These are phyloP conservation scores for Daldinia loculata DNA, from an alignment of 495 filamentous ascomycete species.

Conservation along the genomic window DNA sequence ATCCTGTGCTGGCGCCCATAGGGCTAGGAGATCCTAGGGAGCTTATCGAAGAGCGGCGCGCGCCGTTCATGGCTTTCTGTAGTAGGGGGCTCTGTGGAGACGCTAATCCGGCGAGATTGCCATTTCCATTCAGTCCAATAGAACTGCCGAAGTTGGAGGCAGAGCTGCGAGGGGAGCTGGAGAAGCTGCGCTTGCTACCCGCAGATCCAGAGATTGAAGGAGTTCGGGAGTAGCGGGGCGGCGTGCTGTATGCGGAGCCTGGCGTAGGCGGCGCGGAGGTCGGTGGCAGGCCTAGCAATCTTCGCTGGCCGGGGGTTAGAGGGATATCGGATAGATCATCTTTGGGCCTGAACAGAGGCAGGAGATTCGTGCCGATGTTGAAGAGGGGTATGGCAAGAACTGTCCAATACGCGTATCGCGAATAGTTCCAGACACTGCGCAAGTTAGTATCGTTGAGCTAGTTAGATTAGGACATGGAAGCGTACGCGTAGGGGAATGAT, in stretches of 20 bases:
- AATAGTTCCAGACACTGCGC: conserved; percentile 34
- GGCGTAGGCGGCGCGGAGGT: conserved; percentile 71
- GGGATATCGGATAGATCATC: conserved; percentile 90
- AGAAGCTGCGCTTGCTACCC: conserved; percentile 60
- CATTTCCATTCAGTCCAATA: conserved; percentile 23
- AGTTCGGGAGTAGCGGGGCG: conserved; percentile 84
- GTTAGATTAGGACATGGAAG: background rate
- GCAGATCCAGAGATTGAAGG: conserved; percentile 64
- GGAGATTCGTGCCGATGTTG: conserved; percentile 71
- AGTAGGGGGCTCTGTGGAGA: conserved; percentile 67
- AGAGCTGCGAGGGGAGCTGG: conserved; percentile 62
- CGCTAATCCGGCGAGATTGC: conserved; percentile 42
- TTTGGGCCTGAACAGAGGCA: conserved; percentile 71
- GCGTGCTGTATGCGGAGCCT: conserved; percentile 74
- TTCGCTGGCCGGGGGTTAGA: conserved; percentile 87
- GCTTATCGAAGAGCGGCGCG: conserved; percentile 70
- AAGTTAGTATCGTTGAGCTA: background rate
- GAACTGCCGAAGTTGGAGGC: conserved; percentile 42
- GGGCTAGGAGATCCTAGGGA: conserved; percentile 71
- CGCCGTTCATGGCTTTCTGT: conserved; percentile 70
- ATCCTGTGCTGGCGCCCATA: conserved; percentile 56
- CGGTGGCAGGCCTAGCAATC: conserved; percentile 82
- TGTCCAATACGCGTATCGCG: conserved; percentile 33
- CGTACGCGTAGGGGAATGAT: conserved; percentile 40
- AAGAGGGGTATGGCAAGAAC: conserved; percentile 58